Evolutionary conservation across 2,329 filamentous ascomycete species (phyloP), one percentile per base, ranked within the genome.

Genomic region (Plenodomus lindquistii): DNA sequence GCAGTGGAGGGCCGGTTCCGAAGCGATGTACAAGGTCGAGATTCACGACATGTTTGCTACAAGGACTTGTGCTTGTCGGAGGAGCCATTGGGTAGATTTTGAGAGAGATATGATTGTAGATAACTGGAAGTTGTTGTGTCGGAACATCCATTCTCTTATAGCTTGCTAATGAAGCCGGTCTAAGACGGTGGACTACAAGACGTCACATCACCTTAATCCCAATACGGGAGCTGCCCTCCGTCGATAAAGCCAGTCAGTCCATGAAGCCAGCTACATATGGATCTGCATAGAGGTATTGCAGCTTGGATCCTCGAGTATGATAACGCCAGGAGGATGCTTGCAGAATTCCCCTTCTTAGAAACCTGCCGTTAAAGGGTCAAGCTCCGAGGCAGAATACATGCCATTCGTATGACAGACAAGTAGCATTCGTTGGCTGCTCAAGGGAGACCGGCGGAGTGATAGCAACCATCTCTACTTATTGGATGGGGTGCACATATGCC

Each of bases 1-100:
- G 22, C 11, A 60, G 42, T 5, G 34, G 42, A 2, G 58, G 44
- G 11, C 67, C 67, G 22, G 52, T 52, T n/a, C 64, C 67, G 42
- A 63, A 64, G 8, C 50, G 54, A 37, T 54, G 57, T 18, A 69
- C 21, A 11, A 62, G 50, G 27, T 13, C 15, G 27, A 4, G 4
- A 8, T 31, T 31, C 11, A 15, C 11, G 4, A 8, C 4, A 15
- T 31, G 6, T 31, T 31, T 31, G 27, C 27, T 31, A 8, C 9
- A 7, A 31, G 27, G 27, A 15, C 15, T 4, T 8, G 10, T 11
- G 27, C 15, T 15, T 15, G 11, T 15, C 11, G 27, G 27, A 31
- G 11, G 9, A 31, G 27, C 11, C 11, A 15, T 31, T 31, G 11
- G 10, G 27, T 15, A 13, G 15, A 15, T 11, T 4, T 8, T 15